Percentiles rank a stretch among this genome's conserved stretches.
Conservation (phyloP, 1,284 basidiomycete species). For the Omphalotus olearius region DNA sequence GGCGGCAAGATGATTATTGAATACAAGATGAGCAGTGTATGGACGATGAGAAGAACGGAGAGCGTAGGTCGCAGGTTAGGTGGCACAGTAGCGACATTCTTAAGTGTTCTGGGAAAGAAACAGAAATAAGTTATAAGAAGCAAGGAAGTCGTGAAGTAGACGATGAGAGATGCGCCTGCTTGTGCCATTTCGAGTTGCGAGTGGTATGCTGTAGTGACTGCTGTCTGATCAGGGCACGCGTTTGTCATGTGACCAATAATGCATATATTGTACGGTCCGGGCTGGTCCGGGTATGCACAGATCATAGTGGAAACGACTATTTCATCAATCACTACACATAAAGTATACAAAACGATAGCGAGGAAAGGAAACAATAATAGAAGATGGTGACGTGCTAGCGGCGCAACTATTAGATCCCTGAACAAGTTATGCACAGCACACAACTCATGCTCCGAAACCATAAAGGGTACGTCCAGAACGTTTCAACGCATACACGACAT, state of each 20-base stretch:
- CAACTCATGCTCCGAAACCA: constrained; percentile 2
- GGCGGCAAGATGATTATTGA: constrained; percentile 46
- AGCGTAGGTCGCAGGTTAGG: constrained; percentile 2
- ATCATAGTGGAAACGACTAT: no score
- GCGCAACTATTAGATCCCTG: no score
- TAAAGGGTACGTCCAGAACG: constrained; percentile 4
- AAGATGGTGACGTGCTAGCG: no score
- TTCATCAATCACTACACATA: no score
- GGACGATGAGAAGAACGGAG: constrained; percentile 33
- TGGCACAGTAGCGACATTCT: constrained; percentile 4
- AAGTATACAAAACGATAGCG: no score
- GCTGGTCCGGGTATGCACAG: no score
- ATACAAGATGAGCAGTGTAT: constrained; percentile 52
- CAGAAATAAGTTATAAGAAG: constrained; percentile 8
- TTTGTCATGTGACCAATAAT: no score
- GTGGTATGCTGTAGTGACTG: no score
- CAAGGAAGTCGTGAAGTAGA: constrained; percentile 7
- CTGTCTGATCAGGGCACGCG: no score
- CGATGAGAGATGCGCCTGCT: constrained; percentile 11
- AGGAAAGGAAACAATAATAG: no score
- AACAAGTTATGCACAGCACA: no score
- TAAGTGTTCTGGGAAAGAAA: constrained; percentile 7
- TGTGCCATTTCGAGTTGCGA: neutral
- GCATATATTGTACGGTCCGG: no score
- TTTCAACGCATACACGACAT: constrained; percentile 6